Percentiles rank a stretch among this genome's conserved stretches.
Conservation (phyloP, 2,329 filamentous ascomycete genomes). For the Chalaropsis thielavioides region DNA sequence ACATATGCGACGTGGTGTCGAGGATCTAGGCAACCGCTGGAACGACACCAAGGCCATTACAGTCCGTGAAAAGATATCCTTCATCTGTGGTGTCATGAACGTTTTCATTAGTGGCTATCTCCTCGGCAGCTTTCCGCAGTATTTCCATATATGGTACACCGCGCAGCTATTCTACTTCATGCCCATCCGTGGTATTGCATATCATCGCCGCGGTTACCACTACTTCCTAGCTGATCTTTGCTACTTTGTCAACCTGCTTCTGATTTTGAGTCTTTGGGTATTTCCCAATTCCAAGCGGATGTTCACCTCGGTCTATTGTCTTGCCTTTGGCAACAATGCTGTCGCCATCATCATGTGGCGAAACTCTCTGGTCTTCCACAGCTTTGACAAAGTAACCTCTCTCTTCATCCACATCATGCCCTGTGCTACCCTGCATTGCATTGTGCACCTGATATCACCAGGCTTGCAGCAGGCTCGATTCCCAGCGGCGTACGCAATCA, state of each 20-base stretch:
- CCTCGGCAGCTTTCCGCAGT: constrained; percentile 70
- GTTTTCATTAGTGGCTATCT: constrained; percentile 94
- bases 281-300: constrained; percentile 84
- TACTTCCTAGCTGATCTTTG: constrained; percentile 96
- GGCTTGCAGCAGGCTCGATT: constrained; percentile 55
- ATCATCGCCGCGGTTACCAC: constrained; percentile 82
- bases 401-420: constrained; percentile 99
- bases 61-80: constrained; percentile 81
- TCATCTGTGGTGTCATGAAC: constrained; percentile 92
- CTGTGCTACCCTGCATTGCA: constrained; percentile 78
- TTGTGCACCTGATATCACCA: constrained; percentile 65
- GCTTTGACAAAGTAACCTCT: constrained; percentile 92
- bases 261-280: constrained; percentile 71
- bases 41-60: constrained; percentile 82
- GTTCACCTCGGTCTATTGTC: constrained; percentile 81
- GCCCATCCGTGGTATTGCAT: constrained; percentile 86
- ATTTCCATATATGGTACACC: constrained; percentile 89
- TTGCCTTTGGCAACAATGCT: constrained; percentile 92
- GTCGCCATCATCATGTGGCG: constrained; percentile 98
- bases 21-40: constrained; percentile 72
- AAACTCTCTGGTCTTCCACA: constrained; percentile 96
- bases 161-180: constrained; percentile 83
- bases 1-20: constrained; percentile 78
- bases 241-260: constrained; percentile 90
- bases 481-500: constrained; percentile 75